phyloP scores from a whole-genome alignment of 768 basidiomycete species.

The Candolleomyces aberdarensis region DNA sequence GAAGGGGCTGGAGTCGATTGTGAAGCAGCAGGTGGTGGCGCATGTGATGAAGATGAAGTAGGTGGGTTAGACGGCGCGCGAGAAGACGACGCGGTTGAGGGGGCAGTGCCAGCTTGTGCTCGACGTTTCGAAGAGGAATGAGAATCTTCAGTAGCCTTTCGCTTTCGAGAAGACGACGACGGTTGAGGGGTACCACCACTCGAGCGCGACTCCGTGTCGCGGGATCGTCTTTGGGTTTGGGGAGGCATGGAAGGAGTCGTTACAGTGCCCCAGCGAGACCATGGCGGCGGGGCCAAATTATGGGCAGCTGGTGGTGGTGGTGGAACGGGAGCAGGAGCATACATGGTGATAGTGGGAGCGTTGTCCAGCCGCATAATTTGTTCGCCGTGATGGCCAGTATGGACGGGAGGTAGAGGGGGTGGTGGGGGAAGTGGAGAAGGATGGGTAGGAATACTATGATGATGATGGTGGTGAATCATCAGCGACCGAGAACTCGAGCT shows the following conservation, averaged over 20 bases:
- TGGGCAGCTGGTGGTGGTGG: slow-evolving; percentile 7
- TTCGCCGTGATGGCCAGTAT: slow-evolving; percentile 10
- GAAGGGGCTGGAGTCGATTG: neutral
- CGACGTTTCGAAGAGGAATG: slow-evolving; percentile 20
- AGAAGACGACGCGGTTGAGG: neutral
- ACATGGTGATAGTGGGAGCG: slow-evolving; percentile 8
- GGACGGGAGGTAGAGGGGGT: neutral
- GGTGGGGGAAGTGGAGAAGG: neutral
- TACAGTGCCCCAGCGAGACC: slow-evolving; percentile 48
- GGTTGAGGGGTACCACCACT: slow-evolving; percentile 33
- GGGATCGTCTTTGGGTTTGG: slow-evolving; percentile 37
- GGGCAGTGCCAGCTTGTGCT: slow-evolving; percentile 13
- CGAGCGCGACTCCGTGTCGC: slow-evolving; percentile 26
- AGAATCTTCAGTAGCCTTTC: slow-evolving; percentile 42
- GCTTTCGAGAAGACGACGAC: slow-evolving; percentile 39
- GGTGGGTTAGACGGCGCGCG: slow-evolving; percentile 11
- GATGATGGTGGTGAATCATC: slow-evolving; percentile 4
- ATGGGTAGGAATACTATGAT: neutral
- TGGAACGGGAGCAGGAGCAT: slow-evolving; percentile 8
- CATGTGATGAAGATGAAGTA: slow-evolving; percentile 27
- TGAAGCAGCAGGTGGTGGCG: neutral
- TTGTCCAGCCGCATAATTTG: slow-evolving; percentile 9
- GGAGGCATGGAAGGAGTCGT: slow-evolving; percentile 45
- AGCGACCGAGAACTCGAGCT: slow-evolving; percentile 1
- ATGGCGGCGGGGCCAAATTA: slow-evolving; percentile 35